Evolutionary conservation across 805 yeast species (phyloP).

Genomic region (Saccharomycopsis malanga): DNA sequence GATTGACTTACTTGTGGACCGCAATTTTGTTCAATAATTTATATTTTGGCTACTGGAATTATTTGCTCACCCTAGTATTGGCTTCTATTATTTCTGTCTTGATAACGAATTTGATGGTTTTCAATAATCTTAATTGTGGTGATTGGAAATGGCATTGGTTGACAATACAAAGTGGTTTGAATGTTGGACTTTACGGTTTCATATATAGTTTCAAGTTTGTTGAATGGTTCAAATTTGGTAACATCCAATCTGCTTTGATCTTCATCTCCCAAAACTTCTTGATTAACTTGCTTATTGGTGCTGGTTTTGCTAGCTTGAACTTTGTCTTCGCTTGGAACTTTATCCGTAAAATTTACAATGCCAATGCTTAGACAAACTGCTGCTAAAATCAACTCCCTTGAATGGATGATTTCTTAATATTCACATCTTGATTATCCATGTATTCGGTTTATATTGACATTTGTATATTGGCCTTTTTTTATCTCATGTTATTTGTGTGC

Average conservation of each 20-base stretch:
- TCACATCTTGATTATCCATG: too few species aligned
- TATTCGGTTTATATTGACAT: too few species aligned
- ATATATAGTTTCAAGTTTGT: conserved; percentile 26
- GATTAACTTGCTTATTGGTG: conserved; percentile 24
- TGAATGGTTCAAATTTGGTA: conserved; percentile 26
- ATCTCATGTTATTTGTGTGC: too few species aligned
- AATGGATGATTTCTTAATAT: too few species aligned
- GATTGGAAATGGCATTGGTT: conserved; percentile 30
- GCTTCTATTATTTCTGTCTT: conserved; percentile 19
- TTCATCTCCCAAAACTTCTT: conserved; percentile 25
- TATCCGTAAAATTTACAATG: conserved; percentile 2
- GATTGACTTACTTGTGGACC: conserved; percentile 20
- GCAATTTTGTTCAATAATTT: conserved; percentile 24
- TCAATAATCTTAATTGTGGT: conserved; percentile 25
- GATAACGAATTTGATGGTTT: conserved; percentile 23
- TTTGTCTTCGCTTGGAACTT: conserved; percentile 11
- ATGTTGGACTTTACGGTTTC: conserved; percentile 27
- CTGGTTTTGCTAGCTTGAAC: conserved; percentile 11
- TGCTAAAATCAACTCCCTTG: too few species aligned
- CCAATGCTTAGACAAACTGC: too few species aligned
- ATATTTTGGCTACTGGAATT: conserved; percentile 23
- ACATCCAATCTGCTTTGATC: conserved; percentile 24
- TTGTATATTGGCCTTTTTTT: too few species aligned
- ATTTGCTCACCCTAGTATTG: conserved; percentile 22
- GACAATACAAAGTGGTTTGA: conserved; percentile 25